Evolutionary conservation across 164 flowering plant species (phyloP).

Genomic region (grape (Vitis vinifera)): DNA sequence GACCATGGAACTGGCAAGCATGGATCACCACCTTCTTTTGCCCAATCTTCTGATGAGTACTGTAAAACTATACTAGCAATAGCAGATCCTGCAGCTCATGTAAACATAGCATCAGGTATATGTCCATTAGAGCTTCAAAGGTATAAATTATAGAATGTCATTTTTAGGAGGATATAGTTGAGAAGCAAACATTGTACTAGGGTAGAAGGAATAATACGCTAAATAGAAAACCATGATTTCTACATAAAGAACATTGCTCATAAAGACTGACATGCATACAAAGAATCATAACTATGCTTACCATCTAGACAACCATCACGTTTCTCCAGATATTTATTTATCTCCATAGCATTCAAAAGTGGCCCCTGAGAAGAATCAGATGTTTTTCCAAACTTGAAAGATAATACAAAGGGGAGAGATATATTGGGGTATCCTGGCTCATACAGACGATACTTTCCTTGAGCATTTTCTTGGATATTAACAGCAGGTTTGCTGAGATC

Average conservation of each 20-base stretch:
- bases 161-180: not conserved
- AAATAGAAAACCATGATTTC: not conserved
- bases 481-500: conserved; percentile 73
- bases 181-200: not conserved
- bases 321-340: conserved; percentile 75
- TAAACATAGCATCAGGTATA: conserved; percentile 15
- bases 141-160: not conserved
- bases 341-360: conserved; percentile 92
- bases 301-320: conserved; percentile 81
- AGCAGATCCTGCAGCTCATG: conserved; percentile 50
- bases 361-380: conserved; percentile 89
- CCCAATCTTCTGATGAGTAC: conserved; percentile 70
- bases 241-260: not conserved
- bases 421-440: conserved; percentile 86
- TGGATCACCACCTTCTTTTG: conserved; percentile 95
- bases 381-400: conserved; percentile 70
- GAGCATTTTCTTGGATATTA: conserved; percentile 93
- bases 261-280: not conserved
- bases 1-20: conserved; percentile 94
- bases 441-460: conserved; percentile 77
- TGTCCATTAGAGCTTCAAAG: not conserved
- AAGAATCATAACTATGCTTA: conserved; percentile 27
- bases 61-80: conserved; percentile 45
- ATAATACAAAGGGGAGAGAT: conserved; percentile 78
- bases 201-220: not conserved